phyloP scores from a whole-genome alignment of 495 filamentous ascomycete species.

The Neurospora terricola region DNA sequence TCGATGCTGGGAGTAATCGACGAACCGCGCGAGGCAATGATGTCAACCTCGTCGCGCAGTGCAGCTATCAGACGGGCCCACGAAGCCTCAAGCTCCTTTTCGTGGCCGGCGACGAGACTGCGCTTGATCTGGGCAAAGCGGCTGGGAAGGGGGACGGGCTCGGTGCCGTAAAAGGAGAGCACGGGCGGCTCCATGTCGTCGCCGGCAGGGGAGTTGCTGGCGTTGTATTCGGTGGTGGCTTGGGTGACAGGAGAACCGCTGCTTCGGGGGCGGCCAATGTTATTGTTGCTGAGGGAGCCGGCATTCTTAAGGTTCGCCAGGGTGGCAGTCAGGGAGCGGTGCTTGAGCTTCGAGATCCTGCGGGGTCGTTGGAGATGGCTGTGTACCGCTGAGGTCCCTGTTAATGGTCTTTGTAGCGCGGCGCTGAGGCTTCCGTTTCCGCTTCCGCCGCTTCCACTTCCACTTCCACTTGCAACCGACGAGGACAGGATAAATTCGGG shows the following conservation, averaged over 20 bases:
- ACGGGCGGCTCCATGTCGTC: conserved; percentile 59
- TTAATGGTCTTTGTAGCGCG: neutral
- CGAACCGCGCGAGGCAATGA: conserved; percentile 38
- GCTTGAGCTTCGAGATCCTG: conserved; percentile 28
- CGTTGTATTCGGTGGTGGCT: neutral
- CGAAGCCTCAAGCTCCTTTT: conserved; percentile 52
- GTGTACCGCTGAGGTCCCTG: conserved; percentile 1
- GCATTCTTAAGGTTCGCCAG: conserved; percentile 9
- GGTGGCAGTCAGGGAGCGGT: conserved; percentile 21
- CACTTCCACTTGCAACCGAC: conserved; percentile 1
- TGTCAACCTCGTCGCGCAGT: conserved; percentile 47
- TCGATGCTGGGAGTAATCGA: conserved; percentile 56
- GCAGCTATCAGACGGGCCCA: conserved; percentile 61
- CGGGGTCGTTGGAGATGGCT: conserved; percentile 18
- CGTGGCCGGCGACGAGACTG: conserved; percentile 54
- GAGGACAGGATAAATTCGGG: neutral
- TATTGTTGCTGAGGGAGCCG: conserved; percentile 1
- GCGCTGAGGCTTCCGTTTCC: conserved; percentile 23
- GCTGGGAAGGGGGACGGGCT: conserved; percentile 61
- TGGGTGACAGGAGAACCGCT: conserved; percentile 1
- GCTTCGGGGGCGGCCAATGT: conserved; percentile 1
- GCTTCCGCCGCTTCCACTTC: conserved; percentile 12
- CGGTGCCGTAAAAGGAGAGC: conserved; percentile 63
- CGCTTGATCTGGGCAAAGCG: conserved; percentile 72
- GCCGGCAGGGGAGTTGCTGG: conserved; percentile 2